Conservation (phyloP, 176 grass and related monocot genomes). For the Oryza glumipatula region DNA sequence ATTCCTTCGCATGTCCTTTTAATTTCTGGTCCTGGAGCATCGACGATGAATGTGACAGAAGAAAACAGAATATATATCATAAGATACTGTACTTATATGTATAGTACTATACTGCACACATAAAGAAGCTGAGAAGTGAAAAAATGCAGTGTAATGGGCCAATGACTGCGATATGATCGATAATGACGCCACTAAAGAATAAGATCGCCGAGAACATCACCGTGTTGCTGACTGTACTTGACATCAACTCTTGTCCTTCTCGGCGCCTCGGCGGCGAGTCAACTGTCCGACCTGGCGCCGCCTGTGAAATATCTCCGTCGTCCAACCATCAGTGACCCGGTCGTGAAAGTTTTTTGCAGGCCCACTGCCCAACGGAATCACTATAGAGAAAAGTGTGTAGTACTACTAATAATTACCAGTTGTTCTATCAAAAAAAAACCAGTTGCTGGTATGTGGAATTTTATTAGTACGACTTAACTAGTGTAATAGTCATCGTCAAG, state of each 20-base stretch:
- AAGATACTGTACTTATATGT: not conserved
- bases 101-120: not conserved
- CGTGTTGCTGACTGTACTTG: constrained; percentile 41
- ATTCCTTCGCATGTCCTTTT: not conserved
- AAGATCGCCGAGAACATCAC: constrained; percentile 13
- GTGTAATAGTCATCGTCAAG: not conserved
- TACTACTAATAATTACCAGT: not conserved
- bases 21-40: constrained; percentile 24
- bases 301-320: constrained; percentile 2
- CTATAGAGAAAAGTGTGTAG: not conserved
- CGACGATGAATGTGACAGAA: constrained; percentile 1
- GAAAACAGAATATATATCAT: not conserved
- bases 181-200: constrained; percentile 30
- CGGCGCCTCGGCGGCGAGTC: constrained; percentile 11
- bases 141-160: not conserved
- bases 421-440: not conserved
- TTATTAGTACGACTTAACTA: not conserved
- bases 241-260: constrained; percentile 29
- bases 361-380: not conserved
- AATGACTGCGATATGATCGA: not conserved
- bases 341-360: not conserved
- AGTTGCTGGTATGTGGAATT: not conserved
- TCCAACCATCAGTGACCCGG: not conserved
- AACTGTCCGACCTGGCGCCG: constrained; percentile 41
- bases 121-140: not conserved